Evolutionary conservation across 2,329 filamentous ascomycete genomes (phyloP).

Genomic region (Chaetomiaceae sp.): DNA sequence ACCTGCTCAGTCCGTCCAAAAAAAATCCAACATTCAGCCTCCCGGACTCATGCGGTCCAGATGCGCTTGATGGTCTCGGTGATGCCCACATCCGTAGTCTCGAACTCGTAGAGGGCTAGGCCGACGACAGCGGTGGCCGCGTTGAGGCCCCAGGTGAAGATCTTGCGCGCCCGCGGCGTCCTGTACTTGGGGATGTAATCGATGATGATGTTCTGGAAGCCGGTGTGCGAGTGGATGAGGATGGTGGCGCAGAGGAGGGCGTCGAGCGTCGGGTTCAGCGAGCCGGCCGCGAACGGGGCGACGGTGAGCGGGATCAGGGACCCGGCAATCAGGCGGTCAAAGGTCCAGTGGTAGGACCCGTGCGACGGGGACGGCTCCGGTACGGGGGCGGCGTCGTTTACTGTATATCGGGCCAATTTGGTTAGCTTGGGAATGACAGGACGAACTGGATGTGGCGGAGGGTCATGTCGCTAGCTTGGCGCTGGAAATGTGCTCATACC

Average conservation of each 20-base stretch:
- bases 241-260: constrained; percentile 77
- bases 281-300: constrained; percentile 86
- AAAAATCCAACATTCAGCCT: not conserved
- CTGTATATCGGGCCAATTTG: constrained; percentile 39
- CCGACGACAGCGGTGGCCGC: constrained; percentile 73
- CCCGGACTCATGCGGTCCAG: constrained; percentile 67
- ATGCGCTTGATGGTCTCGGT: constrained; percentile 84
- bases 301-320: constrained; percentile 82
- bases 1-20: not conserved
- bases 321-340: constrained; percentile 79
- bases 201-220: constrained; percentile 84
- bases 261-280: constrained; percentile 83
- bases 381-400: constrained; percentile 80
- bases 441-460: not conserved
- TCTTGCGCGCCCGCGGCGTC: constrained; percentile 62
- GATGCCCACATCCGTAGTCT: constrained; percentile 95
- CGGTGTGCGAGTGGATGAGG: constrained; percentile 91
- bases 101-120: constrained; percentile 93
- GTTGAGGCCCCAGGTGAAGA: constrained; percentile 75
- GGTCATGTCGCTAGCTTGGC: not conserved
- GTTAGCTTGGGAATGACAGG: constrained; percentile 20
- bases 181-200: constrained; percentile 81
- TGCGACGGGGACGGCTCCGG: constrained; percentile 70
- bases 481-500: constrained; percentile 46
- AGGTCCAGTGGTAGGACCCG: constrained; percentile 98